Base-by-base conservation (phyloP, 2,329 filamentous ascomycete genomes). In the Beauveria medogensis region DNA sequence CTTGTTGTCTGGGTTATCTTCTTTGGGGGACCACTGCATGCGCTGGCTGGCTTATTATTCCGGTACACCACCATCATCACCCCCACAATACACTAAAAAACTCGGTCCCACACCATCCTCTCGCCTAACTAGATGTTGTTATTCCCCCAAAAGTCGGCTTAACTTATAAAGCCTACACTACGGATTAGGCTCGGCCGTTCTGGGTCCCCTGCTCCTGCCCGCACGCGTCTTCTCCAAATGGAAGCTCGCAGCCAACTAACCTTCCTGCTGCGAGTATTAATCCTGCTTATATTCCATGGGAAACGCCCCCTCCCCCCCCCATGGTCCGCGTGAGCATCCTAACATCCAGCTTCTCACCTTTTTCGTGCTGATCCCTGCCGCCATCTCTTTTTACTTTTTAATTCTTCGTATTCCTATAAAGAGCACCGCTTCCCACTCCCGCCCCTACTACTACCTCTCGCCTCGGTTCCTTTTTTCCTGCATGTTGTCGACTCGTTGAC, bases 181-280 rank as follows among this genome's bases (percentile, higher is more conserved):
- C n/a, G n/a, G n/a, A n/a, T 28, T 56, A 47, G 20, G 44, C 28
- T 47, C 54, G 54, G 54, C 44, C 54, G 7, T 37, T 47, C 43
- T 47, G 54, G 54, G 48, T 58, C 55, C 55, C 55, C 44, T 20
- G n/a, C 54, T 12, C 41, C 28, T 43, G 46, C 24, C 55, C 46
- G 55, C 55, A 22, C 55, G 46, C 46, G 30, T 58, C 55, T 41
- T 50, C 30, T 58, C 46, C 55, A 58, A 58, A 43, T 26, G 55
- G 55, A 50, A 51, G 34, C 22, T 28, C 16, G 34, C 26, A 24
- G 41, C 28, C n/a, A 41, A 16, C 44, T 22, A 40, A 5, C 22
- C 20, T 41, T 22, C 18, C 37, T n/a, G n/a, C 20, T 5, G 20
- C 30, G n/a, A n/a, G 14, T 41, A 7, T 10, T 55, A 20, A 12